A percentile compares a stretch with the other conserved stretches of the same genome.
Conservation (phyloP, 495 filamentous ascomycete genomes). For the Trichoderma parareesei region DNA sequence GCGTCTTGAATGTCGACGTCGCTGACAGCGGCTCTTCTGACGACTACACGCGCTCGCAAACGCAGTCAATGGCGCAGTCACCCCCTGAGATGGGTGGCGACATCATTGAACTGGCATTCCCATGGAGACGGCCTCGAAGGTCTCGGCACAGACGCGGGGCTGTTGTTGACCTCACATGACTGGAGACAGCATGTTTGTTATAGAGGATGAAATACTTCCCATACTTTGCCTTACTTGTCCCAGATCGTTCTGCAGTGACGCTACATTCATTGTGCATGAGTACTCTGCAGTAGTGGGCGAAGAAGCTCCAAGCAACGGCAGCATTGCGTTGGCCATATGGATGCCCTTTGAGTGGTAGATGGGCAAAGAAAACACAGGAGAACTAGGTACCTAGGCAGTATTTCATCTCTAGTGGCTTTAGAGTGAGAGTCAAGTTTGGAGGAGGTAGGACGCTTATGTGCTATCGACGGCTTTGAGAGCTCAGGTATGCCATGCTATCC, state of each 20-base stretch:
- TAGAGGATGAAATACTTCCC: not conserved
- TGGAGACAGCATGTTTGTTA: not conserved
- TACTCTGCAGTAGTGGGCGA: no score
- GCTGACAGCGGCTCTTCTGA: not conserved
- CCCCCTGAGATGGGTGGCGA: slow-evolving; percentile 4
- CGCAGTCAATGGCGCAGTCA: not conserved
- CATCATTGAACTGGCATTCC: not conserved
- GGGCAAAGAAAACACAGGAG: no score
- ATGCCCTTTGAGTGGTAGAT: no score
- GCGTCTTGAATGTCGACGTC: not conserved
- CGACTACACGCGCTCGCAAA: not conserved
- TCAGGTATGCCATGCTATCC: no score
- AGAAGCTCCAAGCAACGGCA: no score
- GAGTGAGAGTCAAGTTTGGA: no score
- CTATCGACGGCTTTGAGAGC: no score
- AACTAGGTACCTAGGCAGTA: no score
- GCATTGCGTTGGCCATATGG: no score
- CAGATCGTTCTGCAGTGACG: not conserved
- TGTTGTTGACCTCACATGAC: not conserved
- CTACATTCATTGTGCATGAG: no score
- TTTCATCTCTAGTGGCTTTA: no score
- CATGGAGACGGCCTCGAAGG: not conserved
- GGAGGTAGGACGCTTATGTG: no score
- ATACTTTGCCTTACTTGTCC: not conserved
- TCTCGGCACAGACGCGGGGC: not conserved